phyloP scores from a whole-genome alignment of 768 basidiomycete species.

The Rhizopogon vesiculosus region DNA sequence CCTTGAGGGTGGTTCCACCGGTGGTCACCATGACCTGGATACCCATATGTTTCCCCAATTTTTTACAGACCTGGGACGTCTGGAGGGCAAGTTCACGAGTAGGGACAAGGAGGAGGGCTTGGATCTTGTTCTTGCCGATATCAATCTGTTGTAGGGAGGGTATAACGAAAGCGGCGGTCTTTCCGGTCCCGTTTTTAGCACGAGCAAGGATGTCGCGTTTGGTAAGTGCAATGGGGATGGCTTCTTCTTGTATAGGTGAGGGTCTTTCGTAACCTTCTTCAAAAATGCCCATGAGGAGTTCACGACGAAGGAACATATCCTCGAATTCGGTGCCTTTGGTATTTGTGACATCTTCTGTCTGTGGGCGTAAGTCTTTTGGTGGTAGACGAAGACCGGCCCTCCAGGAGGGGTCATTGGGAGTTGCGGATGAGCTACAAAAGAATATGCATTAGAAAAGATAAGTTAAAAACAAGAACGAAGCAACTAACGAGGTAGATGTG shows the following conservation, averaged over 20 bases:
- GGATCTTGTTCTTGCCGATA: conserved; percentile 78
- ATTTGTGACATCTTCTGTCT: conserved; percentile 94
- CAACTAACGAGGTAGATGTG: conserved; percentile 13
- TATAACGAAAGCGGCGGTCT: conserved; percentile 99
- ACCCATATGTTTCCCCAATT: conserved; percentile 91
- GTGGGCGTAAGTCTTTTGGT: conserved; percentile 88
- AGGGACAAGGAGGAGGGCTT: conserved; percentile 93
- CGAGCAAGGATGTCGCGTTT: conserved; percentile 93
- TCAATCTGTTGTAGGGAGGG: conserved; percentile 94
- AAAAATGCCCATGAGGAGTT: conserved; percentile 99
- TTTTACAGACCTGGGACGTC: conserved; percentile 98
- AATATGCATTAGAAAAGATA: neutral
- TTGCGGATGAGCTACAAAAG: conserved; percentile 18
- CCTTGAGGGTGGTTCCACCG: conserved; percentile 95
- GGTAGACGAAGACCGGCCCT: conserved; percentile 76
- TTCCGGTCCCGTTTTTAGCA: conserved; percentile 95
- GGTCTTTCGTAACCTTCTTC: conserved; percentile 97
- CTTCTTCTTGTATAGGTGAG: conserved; percentile 98
- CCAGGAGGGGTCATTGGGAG: conserved; percentile 45
- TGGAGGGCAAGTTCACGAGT: conserved; percentile 98
- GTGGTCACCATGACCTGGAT: conserved; percentile 99
- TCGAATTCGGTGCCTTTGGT: conserved; percentile 96
- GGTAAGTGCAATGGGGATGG: conserved; percentile 91
- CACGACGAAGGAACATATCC: conserved; percentile 86
- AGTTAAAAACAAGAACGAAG: conserved; percentile 2